phyloP scores from a whole-genome alignment of 2,329 filamentous ascomycete species.

The Monosporascus sp. region DNA sequence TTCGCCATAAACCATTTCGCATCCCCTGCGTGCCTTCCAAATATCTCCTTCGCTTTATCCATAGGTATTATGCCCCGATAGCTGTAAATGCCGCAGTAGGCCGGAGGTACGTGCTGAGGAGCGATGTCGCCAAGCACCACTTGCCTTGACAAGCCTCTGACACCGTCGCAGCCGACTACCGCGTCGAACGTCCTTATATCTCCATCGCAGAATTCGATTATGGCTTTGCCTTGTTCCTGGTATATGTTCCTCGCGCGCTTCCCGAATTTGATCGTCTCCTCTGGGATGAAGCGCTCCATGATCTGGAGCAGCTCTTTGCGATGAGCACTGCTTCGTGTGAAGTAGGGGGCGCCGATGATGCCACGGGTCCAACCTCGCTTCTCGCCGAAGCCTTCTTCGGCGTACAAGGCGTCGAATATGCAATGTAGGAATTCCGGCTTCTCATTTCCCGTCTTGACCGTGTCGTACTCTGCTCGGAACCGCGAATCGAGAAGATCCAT shows the following conservation, averaged over 20 bases:
- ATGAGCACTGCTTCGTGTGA: conserved; percentile 35
- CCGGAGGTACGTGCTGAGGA: conserved; percentile 22
- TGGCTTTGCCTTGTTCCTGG: conserved; percentile 16
- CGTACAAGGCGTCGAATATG: conserved; percentile 35
- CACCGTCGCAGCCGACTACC: conserved; percentile 23
- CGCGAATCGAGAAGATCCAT: conserved; percentile 36
- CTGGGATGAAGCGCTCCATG: conserved; percentile 29
- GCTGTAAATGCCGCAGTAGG: conserved; percentile 24
- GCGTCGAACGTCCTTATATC: conserved; percentile 13
- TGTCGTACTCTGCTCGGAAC: conserved; percentile 32
- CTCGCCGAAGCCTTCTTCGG: conserved; percentile 34
- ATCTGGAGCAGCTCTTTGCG: conserved; percentile 37
- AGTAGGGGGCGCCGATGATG: conserved; percentile 30
- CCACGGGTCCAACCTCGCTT: conserved; percentile 31
- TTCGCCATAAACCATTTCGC: conserved; percentile 23
- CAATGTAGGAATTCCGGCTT: conserved; percentile 30
- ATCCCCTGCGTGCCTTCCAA: conserved; percentile 21
- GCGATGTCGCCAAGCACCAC: conserved; percentile 16
- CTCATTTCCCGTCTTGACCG: conserved; percentile 33
- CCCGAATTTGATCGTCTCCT: conserved; percentile 18
- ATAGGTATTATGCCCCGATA: conserved; percentile 27
- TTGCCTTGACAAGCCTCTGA: conserved; percentile 20
- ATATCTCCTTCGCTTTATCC: conserved; percentile 17
- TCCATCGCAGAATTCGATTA: conserved; percentile 18
- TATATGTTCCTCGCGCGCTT: conserved; percentile 18